Evolutionary conservation across 257 asterid genomes (phyloP).

Genomic region (Gardenia jasminoides): DNA sequence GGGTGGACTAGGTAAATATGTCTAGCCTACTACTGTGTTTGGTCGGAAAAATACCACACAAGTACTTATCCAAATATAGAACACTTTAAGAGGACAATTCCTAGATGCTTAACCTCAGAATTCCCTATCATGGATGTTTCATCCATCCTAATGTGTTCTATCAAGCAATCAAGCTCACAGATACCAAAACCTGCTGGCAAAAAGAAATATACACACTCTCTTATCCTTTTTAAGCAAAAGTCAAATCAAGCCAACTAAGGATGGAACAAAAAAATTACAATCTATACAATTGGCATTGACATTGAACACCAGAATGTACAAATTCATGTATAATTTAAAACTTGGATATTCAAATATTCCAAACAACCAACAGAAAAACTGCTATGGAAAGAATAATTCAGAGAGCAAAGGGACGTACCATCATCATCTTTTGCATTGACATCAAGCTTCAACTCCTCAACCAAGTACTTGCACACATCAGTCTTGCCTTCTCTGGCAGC

Average conservation of each 20-base stretch:
- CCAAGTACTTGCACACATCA: conserved; percentile 79
- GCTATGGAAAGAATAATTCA: background rate
- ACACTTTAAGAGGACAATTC: background rate
- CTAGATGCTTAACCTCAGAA: background rate
- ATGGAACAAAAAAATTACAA: background rate
- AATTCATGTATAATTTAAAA: no score
- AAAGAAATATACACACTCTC: background rate
- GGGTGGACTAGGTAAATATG: background rate
- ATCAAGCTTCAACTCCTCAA: conserved; percentile 86
- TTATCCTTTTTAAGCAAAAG: background rate
- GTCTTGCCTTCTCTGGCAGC: conserved; percentile 93
- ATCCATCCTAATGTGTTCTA: background rate
- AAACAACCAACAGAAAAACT: background rate
- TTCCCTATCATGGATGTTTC: background rate
- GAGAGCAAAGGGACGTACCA: conserved; percentile 40
- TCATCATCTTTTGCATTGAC: conserved; percentile 77
- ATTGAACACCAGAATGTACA: background rate
- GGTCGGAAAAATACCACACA: background rate
- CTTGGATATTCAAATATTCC: background rate
- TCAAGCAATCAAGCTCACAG: background rate
- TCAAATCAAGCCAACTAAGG: background rate
- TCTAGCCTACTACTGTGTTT: background rate
- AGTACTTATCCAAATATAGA: background rate
- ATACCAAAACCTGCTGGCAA: background rate
- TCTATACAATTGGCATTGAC: background rate